Evolutionary conservation across 176 grass and related monocot species (phyloP), one percentile per base, ranked within the genome.

Genomic region (Sorghum bicolor): DNA sequence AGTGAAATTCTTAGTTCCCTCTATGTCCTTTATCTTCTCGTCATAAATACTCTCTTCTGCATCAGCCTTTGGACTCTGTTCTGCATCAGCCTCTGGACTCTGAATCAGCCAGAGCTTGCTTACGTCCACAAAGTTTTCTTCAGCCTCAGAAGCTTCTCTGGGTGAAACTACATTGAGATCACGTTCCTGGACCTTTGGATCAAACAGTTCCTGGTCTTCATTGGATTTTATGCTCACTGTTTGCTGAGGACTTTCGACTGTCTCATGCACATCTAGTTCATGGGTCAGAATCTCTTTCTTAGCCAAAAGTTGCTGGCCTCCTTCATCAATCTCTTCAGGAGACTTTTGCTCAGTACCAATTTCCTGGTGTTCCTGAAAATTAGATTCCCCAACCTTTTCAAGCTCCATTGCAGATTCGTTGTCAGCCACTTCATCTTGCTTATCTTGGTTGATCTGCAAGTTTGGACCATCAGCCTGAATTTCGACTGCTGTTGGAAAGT

Each of bases 171-270:
- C 72, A 77, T 73, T 24, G 6, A 83, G 45, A 72, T 67, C 81
- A 89, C 38, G 30, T 81, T 85, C 60, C 22, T 85, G 91, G 78
- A 90, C 81, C 29, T 84, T 78, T 74, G 72, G 50, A 77, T 52
- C 72, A 43, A 55, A 39, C 32, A 60, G 12, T 81, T 87, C 67
- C 43, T 39, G 25, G 70, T 91, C 69, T 76, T 86, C 36, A 53
- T 26, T 60, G 39, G 80, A 66, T 73, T 81, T 79, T 44, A 31
- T 69, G 9, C 83, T 86, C 45, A 77, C 11, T 74, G 80, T 67
- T 81, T 86, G 63, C 26, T 34, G 44, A 53, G 72, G 75, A 8
- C 10, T 72, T 84, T 88, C 71, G 11, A 64, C 37, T 75, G 70
- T 76, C 79, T 7, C 19, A 41, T 80, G 63, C 82, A 10, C 78